Evolutionary conservation across 2,329 filamentous ascomycete genomes (phyloP).

Genomic region (Penicillium capsulatum): DNA sequence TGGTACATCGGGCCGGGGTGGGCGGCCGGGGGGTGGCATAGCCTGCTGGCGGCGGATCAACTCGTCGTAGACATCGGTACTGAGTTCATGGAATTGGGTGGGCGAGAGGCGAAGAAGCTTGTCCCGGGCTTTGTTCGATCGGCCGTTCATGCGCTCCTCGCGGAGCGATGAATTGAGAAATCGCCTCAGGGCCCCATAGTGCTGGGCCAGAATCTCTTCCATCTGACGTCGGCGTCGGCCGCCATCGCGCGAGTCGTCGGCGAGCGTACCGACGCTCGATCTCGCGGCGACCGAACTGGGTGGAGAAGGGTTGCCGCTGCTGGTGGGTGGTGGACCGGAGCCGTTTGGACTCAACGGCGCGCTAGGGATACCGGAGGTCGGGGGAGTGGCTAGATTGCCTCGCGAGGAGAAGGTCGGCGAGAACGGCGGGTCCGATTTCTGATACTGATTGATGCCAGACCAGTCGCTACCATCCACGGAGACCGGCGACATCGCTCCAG

Average conservation of each 20-base stretch:
- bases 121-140: slow-evolving; percentile 85
- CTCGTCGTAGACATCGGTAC: slow-evolving; percentile 96
- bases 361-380: slow-evolving; percentile 58
- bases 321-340: slow-evolving; percentile 20
- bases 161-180: slow-evolving; percentile 67
- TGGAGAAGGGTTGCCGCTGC: slow-evolving; percentile 64
- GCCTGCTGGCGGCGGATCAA: slow-evolving; percentile 77
- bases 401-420: slow-evolving; percentile 49
- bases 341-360: slow-evolving; percentile 58
- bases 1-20: slow-evolving; percentile 51
- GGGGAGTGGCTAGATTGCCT: slow-evolving; percentile 60
- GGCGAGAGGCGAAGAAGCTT: slow-evolving; percentile 85
- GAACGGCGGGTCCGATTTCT: slow-evolving; percentile 42
- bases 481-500: slow-evolving; percentile 75
- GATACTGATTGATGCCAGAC: slow-evolving; percentile 67
- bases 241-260: slow-evolving; percentile 55
- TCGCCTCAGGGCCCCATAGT: slow-evolving; percentile 73
- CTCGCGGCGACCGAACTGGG: slow-evolving; percentile 72
- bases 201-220: slow-evolving; percentile 71
- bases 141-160: slow-evolving; percentile 69
- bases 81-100: slow-evolving; percentile 94
- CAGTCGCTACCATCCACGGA: slow-evolving; percentile 80
- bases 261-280: slow-evolving; percentile 74
- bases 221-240: slow-evolving; percentile 53
- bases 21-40: slow-evolving; percentile 44